Percentiles rank a stretch among this genome's conserved stretches.
Evolutionary conservation across 75 land plant species (phyloP).

Genomic region (Sequoia sempervirens): DNA sequence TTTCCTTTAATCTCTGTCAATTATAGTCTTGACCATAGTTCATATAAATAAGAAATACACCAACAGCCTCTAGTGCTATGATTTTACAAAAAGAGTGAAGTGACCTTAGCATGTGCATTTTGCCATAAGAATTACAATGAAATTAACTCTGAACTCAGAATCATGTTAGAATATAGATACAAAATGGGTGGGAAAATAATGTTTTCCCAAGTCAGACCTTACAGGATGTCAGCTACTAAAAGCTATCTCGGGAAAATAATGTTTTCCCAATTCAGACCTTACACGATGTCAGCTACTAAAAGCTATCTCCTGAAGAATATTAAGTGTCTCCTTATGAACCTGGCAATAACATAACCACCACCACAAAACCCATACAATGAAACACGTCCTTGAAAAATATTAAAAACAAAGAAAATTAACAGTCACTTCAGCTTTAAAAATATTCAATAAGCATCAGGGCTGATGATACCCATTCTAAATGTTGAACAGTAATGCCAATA

Average conservation of each 20-base stretch:
- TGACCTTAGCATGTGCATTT: neutral
- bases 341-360: constrained; percentile 15
- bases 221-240: too few species aligned
- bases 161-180: neutral
- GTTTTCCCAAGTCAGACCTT: too few species aligned
- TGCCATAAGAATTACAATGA: neutral
- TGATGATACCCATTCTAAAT: constrained; percentile 85
- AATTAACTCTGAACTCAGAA: neutral
- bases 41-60: neutral
- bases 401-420: neutral
- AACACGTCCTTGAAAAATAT: neutral
- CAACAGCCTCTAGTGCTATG: neutral
- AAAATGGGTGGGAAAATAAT: neutral
- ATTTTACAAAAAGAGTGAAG: neutral
- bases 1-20: neutral
- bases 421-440: neutral
- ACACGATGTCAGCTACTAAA: neutral
- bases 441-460: neutral
- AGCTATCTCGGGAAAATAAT: too few species aligned
- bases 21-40: neutral
- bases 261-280: neutral
- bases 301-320: constrained; percentile 81
- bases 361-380: neutral
- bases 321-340: constrained; percentile 87
- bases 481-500: constrained; percentile 91